Base-by-base conservation (phyloP, 495 filamentous ascomycete species). In the Penicillium mononematosum region DNA sequence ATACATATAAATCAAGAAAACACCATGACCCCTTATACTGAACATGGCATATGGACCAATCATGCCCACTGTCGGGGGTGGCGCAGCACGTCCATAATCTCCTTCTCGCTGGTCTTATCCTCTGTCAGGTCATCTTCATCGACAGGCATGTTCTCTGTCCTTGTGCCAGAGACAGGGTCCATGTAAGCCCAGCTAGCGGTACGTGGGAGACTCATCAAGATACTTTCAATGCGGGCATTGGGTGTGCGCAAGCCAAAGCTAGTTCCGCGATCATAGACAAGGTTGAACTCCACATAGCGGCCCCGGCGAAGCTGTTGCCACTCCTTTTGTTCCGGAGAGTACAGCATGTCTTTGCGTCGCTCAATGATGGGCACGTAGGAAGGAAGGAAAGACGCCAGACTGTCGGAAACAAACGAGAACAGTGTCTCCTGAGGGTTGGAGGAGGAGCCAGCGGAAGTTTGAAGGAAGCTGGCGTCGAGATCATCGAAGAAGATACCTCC, bases 401-500 rank as follows among this genome's bases (percentile, higher is more conserved):
- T 88, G 59, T 89, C 88, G 58, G 91, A 88, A 46, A 92, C 85
- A 61, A 97, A 99, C n/a, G 87, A 84, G 67, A 98, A 97, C 1
- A 93, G 80, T 54, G 92, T 87, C 71, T 97, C 92, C 64, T 92
- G 88, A 58, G 94, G 91, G 62, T 90, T 90, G 65, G 90, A 85
- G 0, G 82, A 80, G 4, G 75, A 76, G 27, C 70, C 67, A 3
- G 73, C 62, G 4, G 76, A 78, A 22, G 65, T 66, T 50, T 79
- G 64, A 32, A 79, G 66, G 69, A 77, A 78, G 55, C 63, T 71
- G 60, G 91, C 89, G 69, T 98, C 94, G 20, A 98, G 78, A 65
- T 99, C 94, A 71, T 98, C 94, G 66, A 99, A 99, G 81, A 99
- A 99, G 70, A 99, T 98, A 20, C 94, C 94, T 32, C 94, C 94